Conservation (phyloP, 2,329 filamentous ascomycete species). For the Cylindrodendrum hubeiense region DNA sequence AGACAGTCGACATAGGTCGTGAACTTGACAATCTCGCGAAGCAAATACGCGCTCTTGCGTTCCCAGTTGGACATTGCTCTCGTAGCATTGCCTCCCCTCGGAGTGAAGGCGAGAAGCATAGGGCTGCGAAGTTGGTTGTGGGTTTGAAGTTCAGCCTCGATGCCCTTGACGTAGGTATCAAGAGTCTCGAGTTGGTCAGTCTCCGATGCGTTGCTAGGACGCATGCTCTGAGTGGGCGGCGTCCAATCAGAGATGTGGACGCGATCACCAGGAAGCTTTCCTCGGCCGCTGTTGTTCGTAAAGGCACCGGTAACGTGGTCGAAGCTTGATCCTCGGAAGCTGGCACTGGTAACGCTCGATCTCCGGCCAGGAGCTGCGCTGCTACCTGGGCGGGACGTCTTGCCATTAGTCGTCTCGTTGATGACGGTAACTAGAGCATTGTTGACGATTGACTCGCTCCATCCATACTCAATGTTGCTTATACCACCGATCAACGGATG, state of each 20-base stretch:
- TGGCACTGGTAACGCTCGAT: slow-evolving; percentile 63
- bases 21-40: slow-evolving; percentile 97
- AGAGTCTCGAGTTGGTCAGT: slow-evolving; percentile 84
- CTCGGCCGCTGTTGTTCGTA: slow-evolving; percentile 61
- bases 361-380: slow-evolving; percentile 56
- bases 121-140: slow-evolving; percentile 91
- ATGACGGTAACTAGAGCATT: slow-evolving; percentile 66
- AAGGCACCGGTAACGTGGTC: slow-evolving; percentile 69
- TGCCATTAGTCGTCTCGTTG: slow-evolving; percentile 58
- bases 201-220: slow-evolving; percentile 82
- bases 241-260: slow-evolving; percentile 89
- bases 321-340: slow-evolving; percentile 69
- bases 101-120: slow-evolving; percentile 91
- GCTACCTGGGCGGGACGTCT: slow-evolving; percentile 63
- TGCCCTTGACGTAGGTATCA: slow-evolving; percentile 82
- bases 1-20: slow-evolving; percentile 93
- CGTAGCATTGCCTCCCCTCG: slow-evolving; percentile 81
- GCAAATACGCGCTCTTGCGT: slow-evolving; percentile 90
- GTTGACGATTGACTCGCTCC: slow-evolving; percentile 87
- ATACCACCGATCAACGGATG: slow-evolving; percentile 93
- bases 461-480: slow-evolving; percentile 97
- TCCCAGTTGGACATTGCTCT: slow-evolving; percentile 98
- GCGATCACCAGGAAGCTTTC: slow-evolving; percentile 85
- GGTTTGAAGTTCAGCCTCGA: slow-evolving; percentile 85
- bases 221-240: slow-evolving; percentile 90